These are phyloP conservation scores for Aspergillus puulaauensis DNA, from an alignment of 2,329 filamentous ascomycete genomes.

Conservation along the genomic window DNA sequence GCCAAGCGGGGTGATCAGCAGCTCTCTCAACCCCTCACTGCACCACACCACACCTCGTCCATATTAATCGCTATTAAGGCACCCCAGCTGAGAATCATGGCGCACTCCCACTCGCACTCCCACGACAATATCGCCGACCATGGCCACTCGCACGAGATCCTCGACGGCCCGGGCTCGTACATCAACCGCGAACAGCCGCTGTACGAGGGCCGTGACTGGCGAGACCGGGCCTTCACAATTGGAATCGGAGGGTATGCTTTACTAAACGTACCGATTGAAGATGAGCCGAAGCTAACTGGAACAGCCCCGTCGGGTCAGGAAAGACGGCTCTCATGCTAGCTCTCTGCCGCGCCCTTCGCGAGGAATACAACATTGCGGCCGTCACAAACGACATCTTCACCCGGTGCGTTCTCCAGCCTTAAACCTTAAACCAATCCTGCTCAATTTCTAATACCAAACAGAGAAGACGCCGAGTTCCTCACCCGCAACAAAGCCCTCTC, in stretches of 20 bases:
- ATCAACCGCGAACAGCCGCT: conserved; percentile 90
- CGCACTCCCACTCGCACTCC: conserved; percentile 41
- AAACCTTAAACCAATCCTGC: neutral
- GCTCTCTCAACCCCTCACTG: neutral
- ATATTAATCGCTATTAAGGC: neutral
- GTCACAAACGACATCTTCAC: conserved; percentile 99
- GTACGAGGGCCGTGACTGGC: conserved; percentile 82
- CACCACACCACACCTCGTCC: neutral
- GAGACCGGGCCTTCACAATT: conserved; percentile 86
- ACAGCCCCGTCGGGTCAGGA: conserved; percentile 88
- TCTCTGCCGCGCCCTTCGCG: conserved; percentile 80
- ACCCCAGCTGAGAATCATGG: conserved; percentile 22
- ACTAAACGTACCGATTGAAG: neutral
- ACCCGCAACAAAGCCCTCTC: conserved; percentile 82
- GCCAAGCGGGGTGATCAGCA: neutral
- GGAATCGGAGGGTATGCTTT: conserved; percentile 87
- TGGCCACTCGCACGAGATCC: conserved; percentile 93
- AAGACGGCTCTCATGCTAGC: conserved; percentile 97
- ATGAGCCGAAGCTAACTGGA: neutral
- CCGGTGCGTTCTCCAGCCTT: conserved; percentile 40
- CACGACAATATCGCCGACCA: conserved; percentile 66
- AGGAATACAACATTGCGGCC: conserved; percentile 81
- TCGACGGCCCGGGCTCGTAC: conserved; percentile 89
- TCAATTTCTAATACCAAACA: conserved; percentile 20
- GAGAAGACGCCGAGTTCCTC: conserved; percentile 96